Evolutionary conservation across 306 rosid genomes (phyloP), one percentile per base, ranked within the genome.

Genomic region (Castanopsis chinensis): DNA sequence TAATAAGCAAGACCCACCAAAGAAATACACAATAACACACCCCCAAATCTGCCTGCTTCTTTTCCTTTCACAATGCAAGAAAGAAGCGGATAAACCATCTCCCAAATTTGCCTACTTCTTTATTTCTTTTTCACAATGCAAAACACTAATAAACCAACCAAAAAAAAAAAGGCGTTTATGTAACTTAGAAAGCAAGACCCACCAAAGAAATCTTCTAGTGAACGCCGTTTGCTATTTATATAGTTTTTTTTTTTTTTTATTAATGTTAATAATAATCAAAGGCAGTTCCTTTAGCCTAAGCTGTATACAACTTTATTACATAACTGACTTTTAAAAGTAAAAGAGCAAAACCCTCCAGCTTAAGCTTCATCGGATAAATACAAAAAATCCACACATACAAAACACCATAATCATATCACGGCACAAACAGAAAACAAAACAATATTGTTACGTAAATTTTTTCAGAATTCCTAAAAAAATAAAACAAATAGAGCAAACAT

Each of bases 241-340:
- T 28, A 5, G 15, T 30, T 6, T 25, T 25, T 25, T 25, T 25
- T 25, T 25, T 25, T 0, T 25, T n/a, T n/a, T n/a, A n/a, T n/a
- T n/a, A n/a, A 82, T 30, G 6, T 35, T 2, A 35, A 35, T 35
- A 2, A 25, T 25, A 25, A 25, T 25, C 27, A 25, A n/a, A 72
- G 70, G 35, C 65, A 20, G 28, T 10, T 12, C 15, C 70, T 23
- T 3, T 4, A 28, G 15, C 65, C 1, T 35, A 35, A 35, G 41
- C 41, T 71, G 67, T 78, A 58, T 59, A 71, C 75, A 89, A 60
- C 88, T 72, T 60, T 28, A 76, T 73, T 80, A 30, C 20, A 21
- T 27, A 61, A 18, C 56, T 1, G 58, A 21, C 41, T 33, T 49
- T 10, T 69, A 82, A 77, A 90, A 92, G 91, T 81, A 91, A 61